These are phyloP conservation scores for Taiozyma onychis DNA, from an alignment of 1,139 yeast species.

Conservation along the genomic window DNA sequence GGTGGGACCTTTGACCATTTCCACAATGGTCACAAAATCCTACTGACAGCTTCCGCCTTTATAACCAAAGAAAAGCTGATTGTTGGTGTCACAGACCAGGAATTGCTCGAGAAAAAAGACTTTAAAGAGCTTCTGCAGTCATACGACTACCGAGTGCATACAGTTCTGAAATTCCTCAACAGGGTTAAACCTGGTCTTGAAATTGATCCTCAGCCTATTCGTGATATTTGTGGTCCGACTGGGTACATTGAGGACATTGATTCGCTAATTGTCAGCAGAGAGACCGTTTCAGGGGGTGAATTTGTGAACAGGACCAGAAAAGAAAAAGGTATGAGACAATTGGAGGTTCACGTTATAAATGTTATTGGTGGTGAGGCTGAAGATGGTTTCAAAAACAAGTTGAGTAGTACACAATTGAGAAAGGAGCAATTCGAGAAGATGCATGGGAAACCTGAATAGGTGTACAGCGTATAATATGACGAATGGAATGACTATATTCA, in stretches of 20 bases:
- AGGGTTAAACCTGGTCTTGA: constrained; percentile 39
- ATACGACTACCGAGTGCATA: constrained; percentile 43
- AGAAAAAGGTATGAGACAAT: constrained; percentile 46
- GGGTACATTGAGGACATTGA: constrained; percentile 72
- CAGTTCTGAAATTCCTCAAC: constrained; percentile 44
- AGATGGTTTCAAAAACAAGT: constrained; percentile 63
- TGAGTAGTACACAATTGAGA: constrained; percentile 68
- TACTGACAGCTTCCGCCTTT: constrained; percentile 69
- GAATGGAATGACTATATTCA: neutral
- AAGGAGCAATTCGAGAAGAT: constrained; percentile 15
- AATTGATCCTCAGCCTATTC: constrained; percentile 51
- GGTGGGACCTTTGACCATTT: constrained; percentile 98
- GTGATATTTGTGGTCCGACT: constrained; percentile 94
- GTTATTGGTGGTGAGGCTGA: constrained; percentile 61
- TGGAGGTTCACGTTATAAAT: constrained; percentile 57
- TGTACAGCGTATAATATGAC: too few relatives aligned
- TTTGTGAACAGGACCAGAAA: constrained; percentile 60
- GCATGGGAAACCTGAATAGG: neutral
- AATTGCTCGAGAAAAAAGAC: constrained; percentile 67
- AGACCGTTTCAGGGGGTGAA: constrained; percentile 71
- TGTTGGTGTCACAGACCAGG: constrained; percentile 82
- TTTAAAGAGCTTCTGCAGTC: constrained; percentile 61
- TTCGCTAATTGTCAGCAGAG: constrained; percentile 75
- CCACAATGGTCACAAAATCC: constrained; percentile 91
- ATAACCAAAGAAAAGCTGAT: constrained; percentile 51